Base-by-base conservation (phyloP, 305 asterid species). In the Fraxinus platypoda region DNA sequence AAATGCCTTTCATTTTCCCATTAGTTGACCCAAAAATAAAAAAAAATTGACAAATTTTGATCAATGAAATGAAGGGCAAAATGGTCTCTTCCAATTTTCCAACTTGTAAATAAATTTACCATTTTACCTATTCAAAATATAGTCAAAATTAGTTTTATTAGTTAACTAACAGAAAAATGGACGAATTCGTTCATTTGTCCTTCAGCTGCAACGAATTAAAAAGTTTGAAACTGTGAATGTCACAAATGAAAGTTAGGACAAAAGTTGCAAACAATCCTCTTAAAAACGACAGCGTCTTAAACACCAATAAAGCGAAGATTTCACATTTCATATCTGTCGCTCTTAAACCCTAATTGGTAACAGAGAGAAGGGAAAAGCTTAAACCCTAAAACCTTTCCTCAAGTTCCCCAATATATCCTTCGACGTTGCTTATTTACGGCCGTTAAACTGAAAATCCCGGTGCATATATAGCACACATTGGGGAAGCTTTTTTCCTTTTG, bases 401-500 rank as follows among this genome's bases (percentile, higher is more conserved):
- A 59, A 59, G 25, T 8, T 23, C 33, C 72, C 12, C 17, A 23
- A 0, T 0, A 21, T 62, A 62, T 25, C 85, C 82, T 73, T 64
- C 72, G 31, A 13, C 64, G 38, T 54, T 64, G 72, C 72, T 64
- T 64, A 25, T 64, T 8, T 25, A 25, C 33, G 34, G 2, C 72
- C 17, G 30, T 25, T 8, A 37, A 59, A 59, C 28, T 59, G 12
- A 59, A 59, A 59, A 15, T 43, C 77, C 77, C 1, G 9, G 70
- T 76, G 64, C 23, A 21, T 72, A 33, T 80, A 25, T 74, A 77
- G 71, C 64, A 93, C 93, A 97, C 91, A 8, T 37, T 91, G 19
- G 38, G 86, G 80, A 90, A 84, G 81, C 87, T 33, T 33, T 94
- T 76, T 90, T 9, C 89, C 95, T 19, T 46, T 88, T 30, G 88